Evolutionary conservation across 257 asterid genomes (phyloP).

Genomic region (Petrea volubilis): DNA sequence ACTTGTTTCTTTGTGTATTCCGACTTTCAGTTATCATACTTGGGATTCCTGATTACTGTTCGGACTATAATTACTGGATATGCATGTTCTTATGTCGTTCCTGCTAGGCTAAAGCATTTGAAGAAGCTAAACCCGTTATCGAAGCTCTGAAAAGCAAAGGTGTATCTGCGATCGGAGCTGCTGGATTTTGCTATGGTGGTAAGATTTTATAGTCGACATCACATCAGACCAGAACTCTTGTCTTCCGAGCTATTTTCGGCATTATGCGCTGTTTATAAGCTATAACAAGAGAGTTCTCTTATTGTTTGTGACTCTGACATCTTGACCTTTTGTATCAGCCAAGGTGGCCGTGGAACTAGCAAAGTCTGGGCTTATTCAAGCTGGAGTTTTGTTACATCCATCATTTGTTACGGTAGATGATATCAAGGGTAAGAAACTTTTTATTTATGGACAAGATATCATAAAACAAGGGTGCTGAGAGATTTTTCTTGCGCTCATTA

Average conservation of each 20-base stretch:
- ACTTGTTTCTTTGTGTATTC: neutral
- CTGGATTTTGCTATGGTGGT: conserved; percentile 77
- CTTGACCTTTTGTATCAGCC: conserved; percentile 35
- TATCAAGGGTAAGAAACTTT: conserved; percentile 43
- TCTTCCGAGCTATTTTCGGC: neutral
- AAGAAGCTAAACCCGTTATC: conserved; percentile 47
- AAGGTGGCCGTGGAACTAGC: conserved; percentile 55
- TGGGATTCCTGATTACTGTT: neutral
- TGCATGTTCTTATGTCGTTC: neutral
- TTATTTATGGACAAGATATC: neutral
- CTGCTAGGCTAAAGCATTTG: conserved; percentile 50
- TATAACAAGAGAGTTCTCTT: neutral
- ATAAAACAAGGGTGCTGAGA: neutral
- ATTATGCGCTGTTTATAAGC: no score
- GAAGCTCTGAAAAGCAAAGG: conserved; percentile 51
- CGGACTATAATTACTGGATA: neutral
- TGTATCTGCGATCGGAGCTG: conserved; percentile 54
- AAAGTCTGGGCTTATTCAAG: conserved; percentile 45
- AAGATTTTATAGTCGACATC: neutral
- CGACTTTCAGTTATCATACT: neutral
- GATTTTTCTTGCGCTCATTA: neutral
- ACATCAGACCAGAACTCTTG: neutral
- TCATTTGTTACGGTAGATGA: conserved; percentile 51
- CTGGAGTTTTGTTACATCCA: conserved; percentile 62
- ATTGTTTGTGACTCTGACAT: neutral